These are phyloP conservation scores for Sechiopsis laciniata DNA, from an alignment of 306 rosid species.

Conservation along the genomic window DNA sequence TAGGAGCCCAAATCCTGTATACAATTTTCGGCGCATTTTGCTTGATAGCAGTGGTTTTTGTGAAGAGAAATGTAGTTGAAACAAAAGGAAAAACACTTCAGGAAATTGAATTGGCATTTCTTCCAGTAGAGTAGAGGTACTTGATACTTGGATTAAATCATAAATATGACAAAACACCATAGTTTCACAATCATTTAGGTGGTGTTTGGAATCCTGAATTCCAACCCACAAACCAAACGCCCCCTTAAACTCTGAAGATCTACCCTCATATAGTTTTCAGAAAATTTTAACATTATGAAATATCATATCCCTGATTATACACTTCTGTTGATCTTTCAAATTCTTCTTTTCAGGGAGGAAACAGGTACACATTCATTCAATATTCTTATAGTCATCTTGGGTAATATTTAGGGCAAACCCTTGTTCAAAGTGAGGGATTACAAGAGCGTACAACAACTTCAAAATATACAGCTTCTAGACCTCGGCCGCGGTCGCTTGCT, in stretches of 20 bases:
- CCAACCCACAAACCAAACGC: too few relatives aligned
- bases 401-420: neutral
- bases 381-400: neutral
- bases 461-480: neutral
- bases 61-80: conserved; percentile 78
- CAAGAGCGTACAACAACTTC: conserved; percentile 4
- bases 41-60: conserved; percentile 66
- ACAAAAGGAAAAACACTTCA: conserved; percentile 96
- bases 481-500: neutral
- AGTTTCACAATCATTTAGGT: neutral
- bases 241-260: neutral
- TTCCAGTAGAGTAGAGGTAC: conserved; percentile 34
- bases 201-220: too few relatives aligned
- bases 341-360: neutral
- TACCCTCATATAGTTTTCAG: neutral
- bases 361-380: neutral
- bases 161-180: neutral
- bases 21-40: conserved; percentile 73
- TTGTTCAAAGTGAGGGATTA: neutral
- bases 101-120: conserved; percentile 94
- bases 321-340: neutral
- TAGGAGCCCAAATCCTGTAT: conserved; percentile 74
- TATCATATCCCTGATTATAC: neutral
- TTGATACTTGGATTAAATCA: neutral
- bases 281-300: neutral